A percentile compares a stretch with the other conserved stretches of the same genome.
Evolutionary conservation across 805 yeast genomes (phyloP).

Genomic region (Barnettozyma salicaria): DNA sequence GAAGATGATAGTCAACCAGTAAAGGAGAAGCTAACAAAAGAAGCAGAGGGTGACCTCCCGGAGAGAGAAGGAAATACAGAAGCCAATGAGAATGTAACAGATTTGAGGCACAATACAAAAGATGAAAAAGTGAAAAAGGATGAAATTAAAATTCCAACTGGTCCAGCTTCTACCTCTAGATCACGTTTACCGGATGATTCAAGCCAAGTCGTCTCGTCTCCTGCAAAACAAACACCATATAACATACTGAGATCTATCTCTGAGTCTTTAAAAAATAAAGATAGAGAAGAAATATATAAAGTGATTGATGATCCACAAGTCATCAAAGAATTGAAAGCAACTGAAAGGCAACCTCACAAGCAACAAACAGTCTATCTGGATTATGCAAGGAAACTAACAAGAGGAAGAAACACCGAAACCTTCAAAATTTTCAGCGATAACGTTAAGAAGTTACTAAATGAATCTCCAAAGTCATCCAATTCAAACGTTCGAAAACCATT

Average conservation of each 20-base stretch:
- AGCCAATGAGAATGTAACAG: not conserved
- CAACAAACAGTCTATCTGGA: conserved; percentile 1
- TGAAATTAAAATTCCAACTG: conserved; percentile 6
- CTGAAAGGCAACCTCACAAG: not conserved
- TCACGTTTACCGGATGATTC: conserved; percentile 5
- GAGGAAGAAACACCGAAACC: not conserved
- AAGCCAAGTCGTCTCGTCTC: not conserved
- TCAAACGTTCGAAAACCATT: conserved; percentile 5
- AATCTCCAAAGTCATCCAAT: not conserved
- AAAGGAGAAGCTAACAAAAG: no score
- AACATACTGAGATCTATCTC: not conserved
- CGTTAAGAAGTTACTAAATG: conserved; percentile 1
- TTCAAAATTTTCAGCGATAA: conserved; percentile 3
- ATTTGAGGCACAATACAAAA: no score
- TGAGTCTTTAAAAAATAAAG: not conserved
- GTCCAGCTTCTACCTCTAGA: conserved; percentile 5
- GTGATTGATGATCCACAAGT: not conserved
- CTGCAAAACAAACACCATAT: not conserved
- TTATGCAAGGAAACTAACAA: conserved; percentile 2
- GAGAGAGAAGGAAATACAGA: no score
- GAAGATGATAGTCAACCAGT: no score
- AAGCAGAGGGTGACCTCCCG: no score
- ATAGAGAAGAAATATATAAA: not conserved
- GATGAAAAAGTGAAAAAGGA: no score
- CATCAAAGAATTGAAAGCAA: conserved; percentile 1